These are phyloP conservation scores for Wickerhamiella parazyma DNA, from an alignment of 805 yeast genomes.

Conservation along the genomic window DNA sequence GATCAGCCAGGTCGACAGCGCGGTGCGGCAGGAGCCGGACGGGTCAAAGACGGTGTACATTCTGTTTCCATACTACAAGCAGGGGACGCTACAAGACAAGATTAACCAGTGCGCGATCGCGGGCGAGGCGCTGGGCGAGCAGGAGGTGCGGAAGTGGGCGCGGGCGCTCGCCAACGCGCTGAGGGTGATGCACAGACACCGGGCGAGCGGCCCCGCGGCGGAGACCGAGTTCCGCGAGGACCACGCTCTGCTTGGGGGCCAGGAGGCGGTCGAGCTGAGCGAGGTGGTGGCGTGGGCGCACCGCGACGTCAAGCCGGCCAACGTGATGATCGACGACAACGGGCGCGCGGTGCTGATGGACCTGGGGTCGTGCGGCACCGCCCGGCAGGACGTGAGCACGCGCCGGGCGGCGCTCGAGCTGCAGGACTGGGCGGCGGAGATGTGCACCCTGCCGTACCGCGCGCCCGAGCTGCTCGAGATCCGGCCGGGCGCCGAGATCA, in stretches of 20 bases:
- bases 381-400: constrained; percentile 39
- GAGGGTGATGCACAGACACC: constrained; percentile 58
- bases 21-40: constrained; percentile 56
- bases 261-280: constrained; percentile 35
- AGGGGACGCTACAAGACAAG: constrained; percentile 70
- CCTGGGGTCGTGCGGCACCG: constrained; percentile 64
- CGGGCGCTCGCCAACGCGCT: constrained; percentile 64
- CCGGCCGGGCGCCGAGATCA: constrained; percentile 46
- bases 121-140: constrained; percentile 41
- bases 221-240: constrained; percentile 29
- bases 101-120: constrained; percentile 51
- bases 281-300: constrained; percentile 66
- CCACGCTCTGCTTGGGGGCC: constrained; percentile 21
- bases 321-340: constrained; percentile 62
- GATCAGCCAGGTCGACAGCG: constrained; percentile 55
- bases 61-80: constrained; percentile 60
- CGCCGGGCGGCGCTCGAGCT: constrained; percentile 61
- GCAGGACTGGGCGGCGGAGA: constrained; percentile 72
- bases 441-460: constrained; percentile 72
- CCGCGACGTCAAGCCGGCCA: constrained; percentile 80
- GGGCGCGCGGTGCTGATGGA: constrained; percentile 73
- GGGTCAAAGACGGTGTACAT: constrained; percentile 72
- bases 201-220: constrained; percentile 15
- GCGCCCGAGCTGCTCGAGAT: constrained; percentile 86
- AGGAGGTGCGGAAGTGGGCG: constrained; percentile 47